Evolutionary conservation across 2,329 filamentous ascomycete genomes (phyloP).

Genomic region (Arachnomyces sp.): DNA sequence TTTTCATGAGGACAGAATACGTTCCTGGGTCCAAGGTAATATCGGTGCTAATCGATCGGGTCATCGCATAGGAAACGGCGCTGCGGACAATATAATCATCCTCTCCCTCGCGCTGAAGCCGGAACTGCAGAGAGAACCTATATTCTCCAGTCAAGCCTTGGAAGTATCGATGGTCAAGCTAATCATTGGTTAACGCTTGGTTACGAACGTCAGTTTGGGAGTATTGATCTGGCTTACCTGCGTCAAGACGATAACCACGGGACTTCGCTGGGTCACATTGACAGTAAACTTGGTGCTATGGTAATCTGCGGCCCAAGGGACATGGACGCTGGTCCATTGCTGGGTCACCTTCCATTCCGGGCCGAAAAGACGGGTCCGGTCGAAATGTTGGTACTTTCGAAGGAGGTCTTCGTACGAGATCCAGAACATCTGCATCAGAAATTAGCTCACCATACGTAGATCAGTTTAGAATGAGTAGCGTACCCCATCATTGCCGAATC

Average conservation of each 20-base stretch:
- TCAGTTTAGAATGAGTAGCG: constrained; percentile 3
- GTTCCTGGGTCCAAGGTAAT: constrained; percentile 64
- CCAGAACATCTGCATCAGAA: constrained; percentile 44
- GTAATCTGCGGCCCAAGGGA: constrained; percentile 54
- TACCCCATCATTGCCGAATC: constrained; percentile 67
- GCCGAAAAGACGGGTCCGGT: constrained; percentile 53
- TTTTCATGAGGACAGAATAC: constrained; percentile 67
- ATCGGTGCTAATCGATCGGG: constrained; percentile 67
- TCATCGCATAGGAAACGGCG: constrained; percentile 53
- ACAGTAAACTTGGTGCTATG: constrained; percentile 53
- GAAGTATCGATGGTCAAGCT: constrained; percentile 54
- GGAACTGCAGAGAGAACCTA: constrained; percentile 50
- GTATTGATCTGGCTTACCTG: constrained; percentile 30
- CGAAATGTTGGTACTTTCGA: constrained; percentile 51
- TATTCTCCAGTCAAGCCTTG: constrained; percentile 50
- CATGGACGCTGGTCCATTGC: constrained; percentile 52
- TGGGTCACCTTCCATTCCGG: constrained; percentile 53
- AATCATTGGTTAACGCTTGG: constrained; percentile 11
- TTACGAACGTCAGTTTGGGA: not conserved
- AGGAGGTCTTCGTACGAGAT: constrained; percentile 53
- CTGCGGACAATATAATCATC: constrained; percentile 52
- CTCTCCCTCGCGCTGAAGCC: constrained; percentile 51
- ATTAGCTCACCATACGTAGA: constrained; percentile 4
- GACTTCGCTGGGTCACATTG: constrained; percentile 43
- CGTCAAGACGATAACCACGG: constrained; percentile 50